A percentile compares a stretch with the other conserved stretches of the same genome.
Evolutionary conservation across 1,139 yeast species (phyloP).

Genomic region (Arxiozyma slooffiae): DNA sequence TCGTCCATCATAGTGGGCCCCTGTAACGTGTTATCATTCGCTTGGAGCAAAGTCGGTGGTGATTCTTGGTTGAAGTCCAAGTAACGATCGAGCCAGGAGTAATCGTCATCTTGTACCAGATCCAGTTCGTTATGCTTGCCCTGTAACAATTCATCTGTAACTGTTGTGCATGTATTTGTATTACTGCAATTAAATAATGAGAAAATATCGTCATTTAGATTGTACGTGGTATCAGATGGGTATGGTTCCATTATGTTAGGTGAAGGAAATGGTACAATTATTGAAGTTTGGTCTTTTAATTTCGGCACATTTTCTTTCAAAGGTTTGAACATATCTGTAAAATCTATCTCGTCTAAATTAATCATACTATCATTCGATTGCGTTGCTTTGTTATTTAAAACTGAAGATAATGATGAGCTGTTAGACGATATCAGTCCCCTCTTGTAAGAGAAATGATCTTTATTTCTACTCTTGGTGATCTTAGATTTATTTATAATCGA

Average conservation of each 20-base stretch:
- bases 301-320: not conserved
- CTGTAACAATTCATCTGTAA: not conserved
- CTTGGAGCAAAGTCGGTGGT: not conserved
- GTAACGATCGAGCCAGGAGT: not conserved
- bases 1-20: not conserved
- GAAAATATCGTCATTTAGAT: not conserved
- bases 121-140: not conserved
- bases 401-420: not conserved
- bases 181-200: no score
- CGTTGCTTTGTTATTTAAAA: not conserved
- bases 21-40: not conserved
- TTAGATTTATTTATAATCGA: slow-evolving; percentile 3
- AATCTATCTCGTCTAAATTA: slow-evolving; percentile 28
- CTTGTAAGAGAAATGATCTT: not conserved
- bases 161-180: not conserved
- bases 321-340: slow-evolving; percentile 26
- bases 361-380: slow-evolving; percentile 1
- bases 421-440: not conserved
- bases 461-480: slow-evolving; percentile 7
- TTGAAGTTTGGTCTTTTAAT: not conserved
- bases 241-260: not conserved
- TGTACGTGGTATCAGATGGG: not conserved
- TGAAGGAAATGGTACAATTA: not conserved
- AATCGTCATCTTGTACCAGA: not conserved
- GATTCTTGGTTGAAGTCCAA: not conserved